These are phyloP conservation scores for Lyophyllum semitale DNA, from an alignment of 768 basidiomycete species.

Conservation along the genomic window DNA sequence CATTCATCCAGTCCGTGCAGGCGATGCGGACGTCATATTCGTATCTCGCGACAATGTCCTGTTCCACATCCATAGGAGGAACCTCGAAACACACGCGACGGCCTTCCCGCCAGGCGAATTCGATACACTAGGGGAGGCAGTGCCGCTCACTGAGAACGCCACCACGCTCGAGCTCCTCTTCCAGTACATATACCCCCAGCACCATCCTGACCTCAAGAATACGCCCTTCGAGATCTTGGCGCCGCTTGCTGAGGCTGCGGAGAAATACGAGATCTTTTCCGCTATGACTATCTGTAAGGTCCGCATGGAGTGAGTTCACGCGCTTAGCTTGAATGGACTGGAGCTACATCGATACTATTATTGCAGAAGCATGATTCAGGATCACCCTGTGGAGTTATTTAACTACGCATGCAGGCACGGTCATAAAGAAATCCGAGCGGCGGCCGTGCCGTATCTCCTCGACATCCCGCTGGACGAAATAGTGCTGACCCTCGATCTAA, in stretches of 20 bases:
- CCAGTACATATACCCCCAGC: conserved; percentile 7
- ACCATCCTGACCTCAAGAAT: not conserved
- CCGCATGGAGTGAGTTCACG: not conserved
- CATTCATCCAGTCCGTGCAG: not conserved
- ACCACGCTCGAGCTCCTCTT: conserved; percentile 12
- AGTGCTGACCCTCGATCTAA: not conserved
- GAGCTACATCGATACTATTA: not conserved
- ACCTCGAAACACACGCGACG: conserved; percentile 3
- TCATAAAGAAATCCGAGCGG: not conserved
- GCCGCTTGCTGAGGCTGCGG: conserved; percentile 3
- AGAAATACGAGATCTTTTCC: conserved; percentile 12
- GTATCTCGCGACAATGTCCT: not conserved
- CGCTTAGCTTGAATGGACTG: not conserved
- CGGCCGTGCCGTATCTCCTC: not conserved
- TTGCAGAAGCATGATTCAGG: not conserved
- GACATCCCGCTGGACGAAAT: not conserved
- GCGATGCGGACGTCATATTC: conserved; percentile 6
- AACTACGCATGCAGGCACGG: not conserved
- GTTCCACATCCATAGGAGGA: conserved; percentile 5
- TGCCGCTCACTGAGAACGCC: conserved; percentile 1
- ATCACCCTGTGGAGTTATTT: not conserved
- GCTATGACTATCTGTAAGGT: conserved; percentile 6
- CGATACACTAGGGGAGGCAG: not conserved
- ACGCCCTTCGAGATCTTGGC: not conserved
- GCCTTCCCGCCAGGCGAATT: not conserved